Conservation (phyloP, 345 rosid species). For the Aquilaria yunnanensis region DNA sequence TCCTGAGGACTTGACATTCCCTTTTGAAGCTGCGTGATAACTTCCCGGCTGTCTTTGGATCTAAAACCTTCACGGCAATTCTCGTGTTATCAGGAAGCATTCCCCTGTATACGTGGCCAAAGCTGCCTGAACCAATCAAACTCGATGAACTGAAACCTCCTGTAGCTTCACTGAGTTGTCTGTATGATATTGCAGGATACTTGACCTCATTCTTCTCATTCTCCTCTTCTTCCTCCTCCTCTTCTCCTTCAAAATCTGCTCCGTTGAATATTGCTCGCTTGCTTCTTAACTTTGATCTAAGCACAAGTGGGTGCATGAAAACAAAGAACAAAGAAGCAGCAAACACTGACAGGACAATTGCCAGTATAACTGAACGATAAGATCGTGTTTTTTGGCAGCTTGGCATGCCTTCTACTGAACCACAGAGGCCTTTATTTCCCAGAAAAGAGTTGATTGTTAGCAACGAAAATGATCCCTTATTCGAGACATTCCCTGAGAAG, state of each 20-base stretch:
- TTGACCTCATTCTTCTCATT: constrained; percentile 35
- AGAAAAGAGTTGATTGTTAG: constrained; percentile 59
- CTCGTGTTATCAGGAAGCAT: constrained; percentile 65
- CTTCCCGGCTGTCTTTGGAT: constrained; percentile 39
- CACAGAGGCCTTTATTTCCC: constrained; percentile 69
- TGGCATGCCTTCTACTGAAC: constrained; percentile 65
- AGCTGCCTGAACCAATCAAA: constrained; percentile 75
- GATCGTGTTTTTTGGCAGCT: constrained; percentile 41
- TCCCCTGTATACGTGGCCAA: constrained; percentile 87
- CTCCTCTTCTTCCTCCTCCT: constrained; percentile 47
- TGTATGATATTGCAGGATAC: constrained; percentile 61
- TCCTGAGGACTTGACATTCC: constrained; percentile 73
- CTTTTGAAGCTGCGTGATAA: constrained; percentile 62
- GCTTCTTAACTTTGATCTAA: constrained; percentile 39
- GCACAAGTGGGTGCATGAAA: constrained; percentile 34
- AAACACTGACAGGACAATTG: constrained; percentile 48
- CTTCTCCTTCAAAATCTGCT: constrained; percentile 46
- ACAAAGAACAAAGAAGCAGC: constrained; percentile 41
- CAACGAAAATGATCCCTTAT: constrained; percentile 50
- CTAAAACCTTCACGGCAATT: constrained; percentile 79
- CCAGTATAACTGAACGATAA: constrained; percentile 34
- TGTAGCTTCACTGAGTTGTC: constrained; percentile 70
- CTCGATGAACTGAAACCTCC: constrained; percentile 64
- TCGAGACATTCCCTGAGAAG: constrained; percentile 62
- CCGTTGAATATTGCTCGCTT: constrained; percentile 22